Evolutionary conservation across 768 basidiomycete species (phyloP), one percentile per base, ranked within the genome.

Genomic region (Mycena capillaripes): DNA sequence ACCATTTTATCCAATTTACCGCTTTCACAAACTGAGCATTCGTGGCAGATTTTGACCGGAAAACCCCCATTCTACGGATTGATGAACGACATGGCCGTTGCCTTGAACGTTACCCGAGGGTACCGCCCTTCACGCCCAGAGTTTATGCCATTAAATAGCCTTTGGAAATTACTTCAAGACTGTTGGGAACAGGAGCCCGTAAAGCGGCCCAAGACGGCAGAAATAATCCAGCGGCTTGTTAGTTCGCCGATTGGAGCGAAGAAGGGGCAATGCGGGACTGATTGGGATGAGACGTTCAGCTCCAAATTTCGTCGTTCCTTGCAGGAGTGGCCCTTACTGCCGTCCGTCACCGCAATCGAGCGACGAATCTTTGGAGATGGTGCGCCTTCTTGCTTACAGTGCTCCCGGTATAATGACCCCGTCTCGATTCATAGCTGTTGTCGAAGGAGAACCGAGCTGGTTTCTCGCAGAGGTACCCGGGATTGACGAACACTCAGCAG

Each of bases 251-350:
- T 74, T n/a, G 69, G 69, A 30, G 73, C 73, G 17, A 61, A 29
- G 27, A n/a, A n/a, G n/a, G n/a, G n/a, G 36, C 23, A 6, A 21
- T 17, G 16, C 32, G n/a, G 30, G 32, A 30, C 32, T 2, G 73
- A 74, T 44, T 70, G 73, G 73, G 73, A 74, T 29, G 64, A 61
- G 21, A 30, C 53, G 25, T 66, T 66, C n/a, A 73, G 72, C 16
- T 44, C 72, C 8, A 69, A 30, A 32, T 60, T 40, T 21, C 57
- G 73, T 4, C 64, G 69, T 10, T 66, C 69, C 23, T 40, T 74
- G 44, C 69, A 70, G 23, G 58, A 60, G 23, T 70, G 58, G 69
- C 65, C 65, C 23, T 36, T 74, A 25, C 19, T 70, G 23, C 73
- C 73, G 0, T 74, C 73, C 21, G 32, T 74, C n/a, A 25, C 25